Percentiles rank a stretch among this genome's conserved stretches.
These are phyloP conservation scores for Pyrenochaeta sp. DNA, from an alignment of 2,329 filamentous ascomycete species.

Conservation along the genomic window DNA sequence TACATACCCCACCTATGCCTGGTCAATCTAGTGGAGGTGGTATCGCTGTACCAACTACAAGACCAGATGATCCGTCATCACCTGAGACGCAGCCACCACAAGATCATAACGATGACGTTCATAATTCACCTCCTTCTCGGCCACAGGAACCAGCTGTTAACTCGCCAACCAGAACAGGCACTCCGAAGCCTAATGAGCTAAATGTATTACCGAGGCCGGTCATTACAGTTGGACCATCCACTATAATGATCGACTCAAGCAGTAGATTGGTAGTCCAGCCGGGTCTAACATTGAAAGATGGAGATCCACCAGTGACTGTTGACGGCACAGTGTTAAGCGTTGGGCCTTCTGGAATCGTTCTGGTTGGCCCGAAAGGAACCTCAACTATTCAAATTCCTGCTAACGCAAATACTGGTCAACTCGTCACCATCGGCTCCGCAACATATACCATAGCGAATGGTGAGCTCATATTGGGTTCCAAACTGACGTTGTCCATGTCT, in stretches of 20 bases:
- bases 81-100: neutral
- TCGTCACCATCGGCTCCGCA: conserved; percentile 9
- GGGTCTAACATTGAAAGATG: conserved; percentile 13
- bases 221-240: conserved; percentile 20
- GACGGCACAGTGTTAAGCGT: conserved; percentile 15
- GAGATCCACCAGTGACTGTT: conserved; percentile 17
- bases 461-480: conserved; percentile 3
- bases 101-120: neutral
- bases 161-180: neutral
- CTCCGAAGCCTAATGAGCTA: neutral
- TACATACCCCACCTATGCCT: conserved; percentile 7
- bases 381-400: conserved; percentile 7
- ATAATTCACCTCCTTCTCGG: neutral
- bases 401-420: neutral
- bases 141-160: neutral
- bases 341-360: conserved; percentile 10
- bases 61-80: neutral
- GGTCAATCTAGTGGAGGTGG: conserved; percentile 10
- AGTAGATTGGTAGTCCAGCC: conserved; percentile 13
- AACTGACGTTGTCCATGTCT: conserved; percentile 4
- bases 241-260: conserved; percentile 1
- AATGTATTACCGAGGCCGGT: neutral
- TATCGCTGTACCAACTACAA: conserved; percentile 1
- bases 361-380: neutral
- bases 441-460: conserved; percentile 7